Conservation (phyloP, 1,284 basidiomycete species). For the Naganishia cerealis region DNA sequence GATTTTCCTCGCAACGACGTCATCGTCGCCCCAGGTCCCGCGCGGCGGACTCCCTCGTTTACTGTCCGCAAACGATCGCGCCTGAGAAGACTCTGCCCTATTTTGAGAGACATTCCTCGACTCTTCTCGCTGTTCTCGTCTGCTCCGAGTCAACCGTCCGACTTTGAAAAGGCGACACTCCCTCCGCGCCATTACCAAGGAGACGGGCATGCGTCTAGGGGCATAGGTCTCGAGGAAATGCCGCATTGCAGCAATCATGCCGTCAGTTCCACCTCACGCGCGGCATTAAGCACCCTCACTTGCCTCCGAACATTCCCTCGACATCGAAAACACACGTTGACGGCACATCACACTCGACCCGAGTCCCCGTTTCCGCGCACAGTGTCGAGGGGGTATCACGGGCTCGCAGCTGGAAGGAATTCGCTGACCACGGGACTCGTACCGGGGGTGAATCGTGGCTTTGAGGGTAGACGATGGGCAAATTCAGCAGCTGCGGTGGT, state of each 20-base stretch:
- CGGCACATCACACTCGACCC: background rate
- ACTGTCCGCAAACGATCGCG: background rate
- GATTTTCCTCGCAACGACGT: constrained; percentile 4
- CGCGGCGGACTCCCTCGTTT: too few species aligned
- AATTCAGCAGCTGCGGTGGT: constrained; percentile 12
- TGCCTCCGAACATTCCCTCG: constrained; percentile 22
- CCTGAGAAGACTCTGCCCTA: background rate
- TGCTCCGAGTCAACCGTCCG: too few species aligned
- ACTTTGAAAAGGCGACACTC: background rate
- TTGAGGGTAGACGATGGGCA: constrained; percentile 11
- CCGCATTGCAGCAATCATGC: background rate
- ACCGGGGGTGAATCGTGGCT: background rate
- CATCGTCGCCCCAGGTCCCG: background rate
- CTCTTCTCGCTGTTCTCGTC: background rate
- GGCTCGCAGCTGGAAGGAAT: background rate
- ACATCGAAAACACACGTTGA: constrained; percentile 3
- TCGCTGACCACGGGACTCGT: background rate
- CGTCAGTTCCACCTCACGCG: constrained; percentile 1
- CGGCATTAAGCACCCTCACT: constrained; percentile 1
- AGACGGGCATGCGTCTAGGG: too few species aligned
- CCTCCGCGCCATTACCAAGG: background rate
- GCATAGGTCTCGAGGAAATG: background rate
- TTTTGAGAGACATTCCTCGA: constrained; percentile 7
- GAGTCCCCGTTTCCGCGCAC: too few species aligned
- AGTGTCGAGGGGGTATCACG: background rate